Base-by-base conservation (phyloP, 805 yeast species). In the Vanderwaltozyma polyspora region DNA sequence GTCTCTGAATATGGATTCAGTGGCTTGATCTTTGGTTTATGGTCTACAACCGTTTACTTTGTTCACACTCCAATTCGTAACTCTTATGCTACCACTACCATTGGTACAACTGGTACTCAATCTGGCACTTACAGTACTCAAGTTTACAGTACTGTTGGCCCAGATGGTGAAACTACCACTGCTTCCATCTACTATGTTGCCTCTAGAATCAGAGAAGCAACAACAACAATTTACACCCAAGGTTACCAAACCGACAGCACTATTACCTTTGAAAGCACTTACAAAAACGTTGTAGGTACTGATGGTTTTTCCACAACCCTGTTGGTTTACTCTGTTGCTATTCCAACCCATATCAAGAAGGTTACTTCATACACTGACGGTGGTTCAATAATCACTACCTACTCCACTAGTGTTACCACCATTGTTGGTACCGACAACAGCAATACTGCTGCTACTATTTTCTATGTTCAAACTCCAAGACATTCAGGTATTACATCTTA, bases 401-500 rank as follows among this genome's bases (percentile, higher is more conserved):
- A 30, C 22, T 32, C 43, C 8, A 36, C 43, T 10, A 35, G 29
- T 6, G 25, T 22, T 25, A 25, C 35, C 27, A 42, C 46, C 15
- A 31, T 32, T 23, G 23, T 34, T 13, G 45, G 43, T 12, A 10
- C 40, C 10, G 39, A 44, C 16, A 40, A 38, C 12, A 28, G 26
- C 2, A 39, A 30, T 14, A 37, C 44, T 15, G 29, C 33, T 6
- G 36, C 28, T n/a, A 43, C 44, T 16, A 17, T 30, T 25, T 38
- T 34, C 38, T 36, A 33, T 22, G 41, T 42, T 3, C 40, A 40
- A 28, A 40, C 44, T 11, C 46, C 46, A 34, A 30, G 31, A 28
- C 28, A 29, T 13, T 12, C 36, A 4, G 36, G 36, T 28, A 19
- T 33, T 12, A 21, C 24, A n/a, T 23, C 32, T 13, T 27, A 14